Percentiles rank a stretch among this genome's conserved stretches.
phyloP scores from a whole-genome alignment of 2,329 filamentous ascomycete genomes.

The Calonectria naviculata region DNA sequence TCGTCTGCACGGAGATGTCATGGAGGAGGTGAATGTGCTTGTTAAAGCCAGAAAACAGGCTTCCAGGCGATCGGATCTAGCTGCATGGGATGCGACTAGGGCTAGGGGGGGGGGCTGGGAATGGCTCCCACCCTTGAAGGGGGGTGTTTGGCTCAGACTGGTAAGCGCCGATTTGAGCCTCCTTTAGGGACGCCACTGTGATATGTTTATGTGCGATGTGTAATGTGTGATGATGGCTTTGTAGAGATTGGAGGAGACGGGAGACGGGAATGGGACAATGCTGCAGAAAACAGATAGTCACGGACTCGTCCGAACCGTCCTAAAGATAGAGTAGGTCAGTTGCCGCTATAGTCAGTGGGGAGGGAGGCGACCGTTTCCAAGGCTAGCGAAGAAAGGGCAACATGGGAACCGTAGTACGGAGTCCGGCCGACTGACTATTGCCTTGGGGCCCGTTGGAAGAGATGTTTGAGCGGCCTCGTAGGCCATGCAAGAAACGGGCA shows the following conservation, averaged over 20 bases:
- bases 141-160: conserved; percentile 18
- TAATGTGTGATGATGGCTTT: background rate
- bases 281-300: conserved; percentile 5
- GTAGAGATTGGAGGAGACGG: background rate
- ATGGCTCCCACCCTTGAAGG: background rate
- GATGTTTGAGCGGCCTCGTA: conserved; percentile 29
- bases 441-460: conserved; percentile 12
- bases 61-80: conserved; percentile 39
- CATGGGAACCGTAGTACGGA: background rate
- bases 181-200: conserved; percentile 16
- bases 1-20: conserved; percentile 30
- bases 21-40: conserved; percentile 16
- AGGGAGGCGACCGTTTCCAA: conserved; percentile 7
- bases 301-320: conserved; percentile 3
- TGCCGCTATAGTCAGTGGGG: conserved; percentile 2
- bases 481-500: conserved; percentile 33
- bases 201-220: background rate
- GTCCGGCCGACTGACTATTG: conserved; percentile 1
- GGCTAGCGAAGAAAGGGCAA: conserved; percentile 7
- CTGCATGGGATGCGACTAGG: conserved; percentile 30
- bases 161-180: conserved; percentile 40
- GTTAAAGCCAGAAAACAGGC: conserved; percentile 29
- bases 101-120: conserved; percentile 16
- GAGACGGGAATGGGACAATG: background rate
- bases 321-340: conserved; percentile 2